Evolutionary conservation across 202 grass and related monocot genomes (phyloP).

Genomic region (Musa balbisiana): DNA sequence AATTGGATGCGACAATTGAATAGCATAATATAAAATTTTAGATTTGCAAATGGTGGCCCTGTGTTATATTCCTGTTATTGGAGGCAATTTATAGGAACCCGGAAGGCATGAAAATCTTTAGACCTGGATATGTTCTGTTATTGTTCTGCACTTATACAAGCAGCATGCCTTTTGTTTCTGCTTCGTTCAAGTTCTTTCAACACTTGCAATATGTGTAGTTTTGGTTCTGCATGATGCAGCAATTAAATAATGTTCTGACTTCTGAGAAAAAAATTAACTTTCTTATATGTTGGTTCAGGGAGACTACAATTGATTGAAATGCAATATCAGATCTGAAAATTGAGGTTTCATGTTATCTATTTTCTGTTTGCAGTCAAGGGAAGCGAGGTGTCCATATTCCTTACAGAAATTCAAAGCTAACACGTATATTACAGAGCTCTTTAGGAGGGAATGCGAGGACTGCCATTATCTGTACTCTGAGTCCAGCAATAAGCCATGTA

Average conservation of each 20-base stretch:
- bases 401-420: slow-evolving; percentile 28
- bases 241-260: background rate
- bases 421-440: slow-evolving; percentile 26
- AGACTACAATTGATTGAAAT: background rate
- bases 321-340: background rate
- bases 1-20: too few species aligned
- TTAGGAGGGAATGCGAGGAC: slow-evolving; percentile 27
- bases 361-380: slow-evolving; percentile 15
- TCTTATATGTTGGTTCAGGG: background rate
- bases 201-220: too few species aligned
- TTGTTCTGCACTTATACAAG: too few species aligned
- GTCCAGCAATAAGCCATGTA: slow-evolving; percentile 23
- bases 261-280: background rate
- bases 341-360: background rate
- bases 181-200: too few species aligned
- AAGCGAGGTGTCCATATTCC: slow-evolving; percentile 26
- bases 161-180: too few species aligned
- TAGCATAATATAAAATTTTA: too few species aligned
- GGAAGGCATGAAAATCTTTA: too few species aligned
- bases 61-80: too few species aligned
- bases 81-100: too few species aligned
- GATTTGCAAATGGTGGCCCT: too few species aligned
- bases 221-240: too few species aligned
- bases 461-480: slow-evolving; percentile 29
- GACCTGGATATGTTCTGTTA: too few species aligned